Percentiles rank a stretch among this genome's conserved stretches.
These are phyloP conservation scores for Epichloe aotearoae DNA, from an alignment of 2,329 filamentous ascomycete species.

Conservation along the genomic window DNA sequence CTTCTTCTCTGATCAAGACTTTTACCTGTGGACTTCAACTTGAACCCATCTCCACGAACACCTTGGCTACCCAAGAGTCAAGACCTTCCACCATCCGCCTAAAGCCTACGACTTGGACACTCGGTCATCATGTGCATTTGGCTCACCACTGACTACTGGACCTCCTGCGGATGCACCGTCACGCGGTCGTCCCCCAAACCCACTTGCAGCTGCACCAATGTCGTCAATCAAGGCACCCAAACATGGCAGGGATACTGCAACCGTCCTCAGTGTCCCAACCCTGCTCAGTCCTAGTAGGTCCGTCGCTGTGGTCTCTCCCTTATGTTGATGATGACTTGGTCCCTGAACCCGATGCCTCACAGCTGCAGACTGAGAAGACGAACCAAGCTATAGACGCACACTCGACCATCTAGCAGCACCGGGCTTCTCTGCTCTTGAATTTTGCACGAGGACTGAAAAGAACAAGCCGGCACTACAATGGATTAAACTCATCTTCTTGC, in stretches of 20 bases:
- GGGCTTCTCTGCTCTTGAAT: background rate
- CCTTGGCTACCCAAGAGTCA: background rate
- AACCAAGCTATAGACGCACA: slow-evolving; percentile 13
- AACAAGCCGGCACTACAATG: background rate
- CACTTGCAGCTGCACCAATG: slow-evolving; percentile 15
- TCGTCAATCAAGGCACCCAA: slow-evolving; percentile 16
- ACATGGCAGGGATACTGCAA: slow-evolving; percentile 21
- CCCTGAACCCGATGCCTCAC: background rate
- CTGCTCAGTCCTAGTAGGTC: slow-evolving; percentile 8
- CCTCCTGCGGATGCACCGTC: slow-evolving; percentile 19
- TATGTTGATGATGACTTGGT: background rate
- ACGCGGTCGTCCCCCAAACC: slow-evolving; percentile 14
- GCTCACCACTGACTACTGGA: slow-evolving; percentile 19
- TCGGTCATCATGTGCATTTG: slow-evolving; percentile 21
- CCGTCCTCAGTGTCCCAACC: slow-evolving; percentile 19
- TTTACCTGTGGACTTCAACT: background rate
- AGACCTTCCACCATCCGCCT: background rate
- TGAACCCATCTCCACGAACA: background rate
- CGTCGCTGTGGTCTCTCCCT: background rate
- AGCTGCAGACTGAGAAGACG: slow-evolving; percentile 6
- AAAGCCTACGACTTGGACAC: background rate
- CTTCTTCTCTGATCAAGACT: background rate
- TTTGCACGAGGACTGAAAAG: background rate
- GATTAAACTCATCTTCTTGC: background rate
- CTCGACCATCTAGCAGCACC: slow-evolving; percentile 5